Evolutionary conservation across 768 basidiomycete genomes (phyloP).

Genomic region (Postia placenta): DNA sequence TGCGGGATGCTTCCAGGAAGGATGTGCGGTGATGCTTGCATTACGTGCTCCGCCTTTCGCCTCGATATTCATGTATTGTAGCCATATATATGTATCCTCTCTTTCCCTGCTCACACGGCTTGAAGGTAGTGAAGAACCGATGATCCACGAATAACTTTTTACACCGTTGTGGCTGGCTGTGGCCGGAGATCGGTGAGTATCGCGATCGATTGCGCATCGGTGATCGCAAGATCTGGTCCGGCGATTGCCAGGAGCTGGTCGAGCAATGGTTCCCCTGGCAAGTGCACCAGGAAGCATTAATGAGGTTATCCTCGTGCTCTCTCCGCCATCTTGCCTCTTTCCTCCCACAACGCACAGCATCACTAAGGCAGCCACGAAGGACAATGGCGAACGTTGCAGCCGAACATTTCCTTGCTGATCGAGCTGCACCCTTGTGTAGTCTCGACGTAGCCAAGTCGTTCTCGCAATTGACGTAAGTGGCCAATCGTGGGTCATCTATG

Average conservation of each 20-base stretch:
- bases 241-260: neutral
- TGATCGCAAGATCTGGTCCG: neutral
- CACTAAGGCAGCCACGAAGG: slow-evolving; percentile 1
- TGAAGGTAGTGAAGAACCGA: too few relatives aligned
- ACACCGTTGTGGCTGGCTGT: too few relatives aligned
- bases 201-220: neutral
- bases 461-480: slow-evolving; percentile 52
- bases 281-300: neutral
- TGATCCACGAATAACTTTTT: too few relatives aligned
- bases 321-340: neutral
- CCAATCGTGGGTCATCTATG: too few relatives aligned
- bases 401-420: slow-evolving; percentile 73
- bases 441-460: slow-evolving; percentile 67
- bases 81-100: neutral
- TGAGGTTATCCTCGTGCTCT: neutral
- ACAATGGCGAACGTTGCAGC: slow-evolving; percentile 31
- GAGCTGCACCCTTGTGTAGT: slow-evolving; percentile 67
- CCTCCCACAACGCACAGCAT: neutral
- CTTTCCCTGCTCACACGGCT: neutral
- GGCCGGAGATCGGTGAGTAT: too few relatives aligned
- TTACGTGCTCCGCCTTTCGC: too few relatives aligned
- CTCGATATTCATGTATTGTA: neutral
- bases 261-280: too few relatives aligned
- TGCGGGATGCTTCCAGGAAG: slow-evolving; percentile 24
- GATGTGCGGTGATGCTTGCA: slow-evolving; percentile 5